Evolutionary conservation across 1,284 basidiomycete species (phyloP).

Genomic region (Heterobasidion occidentale): DNA sequence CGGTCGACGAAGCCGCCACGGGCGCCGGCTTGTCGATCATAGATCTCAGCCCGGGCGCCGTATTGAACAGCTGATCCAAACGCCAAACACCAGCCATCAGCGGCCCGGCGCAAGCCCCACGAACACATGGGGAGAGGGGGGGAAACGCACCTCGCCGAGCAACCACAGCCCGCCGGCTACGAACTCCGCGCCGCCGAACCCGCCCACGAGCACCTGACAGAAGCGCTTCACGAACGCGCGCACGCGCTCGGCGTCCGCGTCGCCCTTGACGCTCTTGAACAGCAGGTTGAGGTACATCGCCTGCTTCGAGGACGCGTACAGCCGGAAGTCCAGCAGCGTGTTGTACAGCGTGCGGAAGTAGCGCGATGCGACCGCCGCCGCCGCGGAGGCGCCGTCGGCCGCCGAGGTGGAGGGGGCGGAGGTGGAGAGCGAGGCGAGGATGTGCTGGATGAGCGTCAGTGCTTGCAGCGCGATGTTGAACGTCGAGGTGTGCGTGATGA

Average conservation of each 20-base stretch:
- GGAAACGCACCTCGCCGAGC: slow-evolving; percentile 55
- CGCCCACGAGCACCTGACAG: slow-evolving; percentile 74
- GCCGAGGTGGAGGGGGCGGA: slow-evolving; percentile 31
- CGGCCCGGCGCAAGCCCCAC: neutral
- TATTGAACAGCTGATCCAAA: slow-evolving; percentile 60
- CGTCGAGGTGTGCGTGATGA: slow-evolving; percentile 88
- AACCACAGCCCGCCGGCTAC: slow-evolving; percentile 82
- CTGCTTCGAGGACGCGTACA: slow-evolving; percentile 86
- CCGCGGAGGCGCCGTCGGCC: slow-evolving; percentile 17
- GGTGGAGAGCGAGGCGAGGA: slow-evolving; percentile 31
- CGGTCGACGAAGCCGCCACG: slow-evolving; percentile 19
- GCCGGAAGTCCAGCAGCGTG: slow-evolving; percentile 78
- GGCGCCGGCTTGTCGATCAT: slow-evolving; percentile 46
- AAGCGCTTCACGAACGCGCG: slow-evolving; percentile 86
- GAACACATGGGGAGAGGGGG: neutral
- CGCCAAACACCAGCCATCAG: neutral
- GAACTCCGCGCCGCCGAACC: slow-evolving; percentile 78
- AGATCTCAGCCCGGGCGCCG: slow-evolving; percentile 60
- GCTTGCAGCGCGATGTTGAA: slow-evolving; percentile 98
- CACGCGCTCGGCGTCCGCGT: slow-evolving; percentile 57
- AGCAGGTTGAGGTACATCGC: slow-evolving; percentile 96
- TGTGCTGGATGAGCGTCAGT: slow-evolving; percentile 87
- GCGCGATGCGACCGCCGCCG: slow-evolving; percentile 62
- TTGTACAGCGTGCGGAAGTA: slow-evolving; percentile 92
- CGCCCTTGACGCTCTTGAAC: slow-evolving; percentile 88